A percentile compares a stretch with the other conserved stretches of the same genome.
phyloP scores from a whole-genome alignment of 148 eudicot species.

The Selenicereus undatus region DNA sequence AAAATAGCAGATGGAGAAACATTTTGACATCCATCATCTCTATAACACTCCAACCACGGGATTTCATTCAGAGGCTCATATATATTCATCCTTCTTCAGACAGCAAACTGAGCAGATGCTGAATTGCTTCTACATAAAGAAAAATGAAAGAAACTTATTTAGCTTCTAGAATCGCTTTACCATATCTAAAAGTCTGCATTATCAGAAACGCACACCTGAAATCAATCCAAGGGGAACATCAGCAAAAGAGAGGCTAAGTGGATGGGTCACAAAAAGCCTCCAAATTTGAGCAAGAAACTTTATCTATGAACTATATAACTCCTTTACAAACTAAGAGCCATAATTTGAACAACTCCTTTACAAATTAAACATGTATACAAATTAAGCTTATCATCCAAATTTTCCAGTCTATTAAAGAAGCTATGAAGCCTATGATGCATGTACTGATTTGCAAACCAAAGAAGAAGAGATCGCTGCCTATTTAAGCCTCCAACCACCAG shows the following conservation, averaged over 20 bases:
- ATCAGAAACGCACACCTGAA: constrained; percentile 11
- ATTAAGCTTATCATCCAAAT: neutral
- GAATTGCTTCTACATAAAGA: constrained; percentile 41
- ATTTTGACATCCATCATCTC: constrained; percentile 51
- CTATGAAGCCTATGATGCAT: neutral
- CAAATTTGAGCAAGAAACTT: neutral
- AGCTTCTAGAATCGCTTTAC: constrained; percentile 12
- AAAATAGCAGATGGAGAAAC: constrained; percentile 47
- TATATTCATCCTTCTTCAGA: constrained; percentile 68
- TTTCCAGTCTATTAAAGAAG: neutral
- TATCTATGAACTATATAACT: neutral
- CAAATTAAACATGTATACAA: neutral
- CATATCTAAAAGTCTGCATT: constrained; percentile 16
- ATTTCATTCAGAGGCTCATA: constrained; percentile 80
- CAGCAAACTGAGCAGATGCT: constrained; percentile 52
- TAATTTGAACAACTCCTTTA: constrained; percentile 1
- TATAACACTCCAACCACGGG: constrained; percentile 74
- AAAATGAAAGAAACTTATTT: neutral
- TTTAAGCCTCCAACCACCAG: neutral
- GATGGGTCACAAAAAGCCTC: neutral
- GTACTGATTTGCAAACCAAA: neutral
- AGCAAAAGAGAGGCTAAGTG: neutral
- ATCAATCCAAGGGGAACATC: constrained; percentile 8
- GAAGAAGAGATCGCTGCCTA: neutral
- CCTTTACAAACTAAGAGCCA: neutral